These are phyloP conservation scores for Leccinum olivaceoglutinosum DNA, from an alignment of 1,284 basidiomycete species.

Conservation along the genomic window DNA sequence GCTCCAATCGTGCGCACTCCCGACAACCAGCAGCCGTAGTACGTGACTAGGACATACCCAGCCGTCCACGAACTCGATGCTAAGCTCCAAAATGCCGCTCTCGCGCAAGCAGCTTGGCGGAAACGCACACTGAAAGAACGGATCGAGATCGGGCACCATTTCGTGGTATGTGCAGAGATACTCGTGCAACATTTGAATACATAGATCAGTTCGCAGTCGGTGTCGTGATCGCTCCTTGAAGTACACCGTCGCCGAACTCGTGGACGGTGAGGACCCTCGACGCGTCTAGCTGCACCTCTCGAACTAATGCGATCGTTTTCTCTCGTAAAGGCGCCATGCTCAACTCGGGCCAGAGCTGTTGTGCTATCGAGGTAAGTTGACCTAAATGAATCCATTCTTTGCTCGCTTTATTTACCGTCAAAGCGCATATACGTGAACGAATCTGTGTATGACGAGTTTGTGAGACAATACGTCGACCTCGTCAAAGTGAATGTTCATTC, in stretches of 20 bases:
- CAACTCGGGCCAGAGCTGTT: too few relatives aligned
- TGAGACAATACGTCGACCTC: slow-evolving; percentile 64
- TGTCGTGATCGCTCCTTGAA: too few relatives aligned
- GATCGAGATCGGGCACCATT: slow-evolving; percentile 68
- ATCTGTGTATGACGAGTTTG: too few relatives aligned
- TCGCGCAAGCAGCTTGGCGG: slow-evolving; percentile 73
- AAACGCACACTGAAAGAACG: slow-evolving; percentile 65
- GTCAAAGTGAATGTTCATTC: slow-evolving; percentile 50
- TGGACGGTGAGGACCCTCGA: slow-evolving; percentile 56
- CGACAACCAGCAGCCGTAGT: too few relatives aligned
- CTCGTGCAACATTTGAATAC: not conserved
- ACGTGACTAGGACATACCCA: too few relatives aligned
- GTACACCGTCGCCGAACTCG: slow-evolving; percentile 81
- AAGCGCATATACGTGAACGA: too few relatives aligned
- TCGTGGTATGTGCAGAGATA: slow-evolving; percentile 50
- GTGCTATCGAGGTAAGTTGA: too few relatives aligned
- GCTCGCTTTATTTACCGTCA: too few relatives aligned
- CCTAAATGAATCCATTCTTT: too few relatives aligned
- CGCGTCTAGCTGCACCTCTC: not conserved
- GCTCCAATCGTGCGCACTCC: too few relatives aligned
- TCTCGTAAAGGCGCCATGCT: slow-evolving; percentile 71
- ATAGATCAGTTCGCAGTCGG: slow-evolving; percentile 43
- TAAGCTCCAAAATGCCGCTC: slow-evolving; percentile 51
- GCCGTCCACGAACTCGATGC: slow-evolving; percentile 58
- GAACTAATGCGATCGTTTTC: not conserved